A percentile compares a stretch with the other conserved stretches of the same genome.
Conservation (phyloP, 768 basidiomycete genomes). For the Clitopilus hobsonii region DNA sequence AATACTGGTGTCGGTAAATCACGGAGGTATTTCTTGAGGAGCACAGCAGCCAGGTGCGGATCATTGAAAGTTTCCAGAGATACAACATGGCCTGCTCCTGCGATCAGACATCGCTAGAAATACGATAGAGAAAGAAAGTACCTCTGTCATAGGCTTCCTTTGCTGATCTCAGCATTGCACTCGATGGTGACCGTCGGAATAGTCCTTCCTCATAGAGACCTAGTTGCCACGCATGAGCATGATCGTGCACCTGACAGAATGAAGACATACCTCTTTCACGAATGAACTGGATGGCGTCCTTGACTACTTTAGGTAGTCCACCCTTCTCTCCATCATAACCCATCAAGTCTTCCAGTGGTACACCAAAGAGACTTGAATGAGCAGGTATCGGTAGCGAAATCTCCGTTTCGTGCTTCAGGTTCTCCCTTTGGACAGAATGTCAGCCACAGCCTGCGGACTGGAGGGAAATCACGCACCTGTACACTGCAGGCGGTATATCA, state of each 20-base stretch:
- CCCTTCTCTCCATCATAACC: slow-evolving; percentile 80
- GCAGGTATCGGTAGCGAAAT: slow-evolving; percentile 62
- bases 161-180: slow-evolving; percentile 63
- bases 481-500: slow-evolving; percentile 78
- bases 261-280: slow-evolving; percentile 45
- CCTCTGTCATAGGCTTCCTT: slow-evolving; percentile 86
- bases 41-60: slow-evolving; percentile 76
- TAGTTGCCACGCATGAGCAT: slow-evolving; percentile 8
- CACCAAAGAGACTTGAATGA: slow-evolving; percentile 68
- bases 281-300: slow-evolving; percentile 69
- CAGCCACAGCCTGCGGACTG: background rate
- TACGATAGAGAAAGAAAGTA: slow-evolving; percentile 14
- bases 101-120: slow-evolving; percentile 3
- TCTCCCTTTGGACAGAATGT: slow-evolving; percentile 49
- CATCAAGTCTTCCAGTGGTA: slow-evolving; percentile 80
- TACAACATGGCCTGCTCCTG: slow-evolving; percentile 63
- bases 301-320: slow-evolving; percentile 75
- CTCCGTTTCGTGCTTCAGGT: slow-evolving; percentile 65
- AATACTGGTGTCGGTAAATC: slow-evolving; percentile 81
- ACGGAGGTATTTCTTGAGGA: slow-evolving; percentile 81
- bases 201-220: slow-evolving; percentile 73
- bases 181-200: slow-evolving; percentile 78
- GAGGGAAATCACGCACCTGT: slow-evolving; percentile 52
- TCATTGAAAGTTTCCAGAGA: slow-evolving; percentile 73
- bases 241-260: background rate